Evolutionary conservation across 1,139 yeast species (phyloP).

Genomic region (Candida dubliniensis): DNA sequence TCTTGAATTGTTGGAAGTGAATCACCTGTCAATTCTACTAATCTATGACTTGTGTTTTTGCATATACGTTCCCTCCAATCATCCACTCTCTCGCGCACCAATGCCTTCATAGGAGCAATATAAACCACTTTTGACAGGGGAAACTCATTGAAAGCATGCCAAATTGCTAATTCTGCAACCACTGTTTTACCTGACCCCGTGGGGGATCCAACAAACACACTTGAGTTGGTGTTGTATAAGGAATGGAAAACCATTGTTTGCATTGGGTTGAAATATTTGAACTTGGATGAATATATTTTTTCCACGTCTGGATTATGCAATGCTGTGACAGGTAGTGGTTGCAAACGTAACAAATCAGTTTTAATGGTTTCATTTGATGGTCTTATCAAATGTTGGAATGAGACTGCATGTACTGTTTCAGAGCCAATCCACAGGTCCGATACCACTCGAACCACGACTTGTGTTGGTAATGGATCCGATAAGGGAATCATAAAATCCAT

Average conservation of each 20-base stretch:
- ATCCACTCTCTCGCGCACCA: slow-evolving; percentile 93
- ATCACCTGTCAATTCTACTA: slow-evolving; percentile 96
- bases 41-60: slow-evolving; percentile 57
- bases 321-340: slow-evolving; percentile 85
- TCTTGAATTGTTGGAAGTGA: slow-evolving; percentile 87
- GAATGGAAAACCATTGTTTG: slow-evolving; percentile 97
- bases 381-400: slow-evolving; percentile 85
- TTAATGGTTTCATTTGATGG: slow-evolving; percentile 87
- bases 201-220: slow-evolving; percentile 94
- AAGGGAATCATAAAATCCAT: slow-evolving; percentile 92
- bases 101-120: slow-evolving; percentile 98
- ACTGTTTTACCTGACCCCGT: slow-evolving; percentile 98
- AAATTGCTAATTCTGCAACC: slow-evolving; percentile 94
- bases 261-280: slow-evolving; percentile 95
- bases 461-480: slow-evolving; percentile 85
- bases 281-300: slow-evolving; percentile 60
- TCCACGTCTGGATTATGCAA: slow-evolving; percentile 70
- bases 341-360: slow-evolving; percentile 74
- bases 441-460: slow-evolving; percentile 72
- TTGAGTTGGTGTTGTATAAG: slow-evolving; percentile 72
- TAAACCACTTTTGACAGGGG: slow-evolving; percentile 88
- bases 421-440: slow-evolving; percentile 92
- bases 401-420: slow-evolving; percentile 72
- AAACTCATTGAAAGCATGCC: slow-evolving; percentile 85
- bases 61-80: slow-evolving; percentile 85